Percentiles rank a stretch among this genome's conserved stretches.
Conservation (phyloP, 2,329 filamentous ascomycete species). For the Myrmaecium sp. region DNA sequence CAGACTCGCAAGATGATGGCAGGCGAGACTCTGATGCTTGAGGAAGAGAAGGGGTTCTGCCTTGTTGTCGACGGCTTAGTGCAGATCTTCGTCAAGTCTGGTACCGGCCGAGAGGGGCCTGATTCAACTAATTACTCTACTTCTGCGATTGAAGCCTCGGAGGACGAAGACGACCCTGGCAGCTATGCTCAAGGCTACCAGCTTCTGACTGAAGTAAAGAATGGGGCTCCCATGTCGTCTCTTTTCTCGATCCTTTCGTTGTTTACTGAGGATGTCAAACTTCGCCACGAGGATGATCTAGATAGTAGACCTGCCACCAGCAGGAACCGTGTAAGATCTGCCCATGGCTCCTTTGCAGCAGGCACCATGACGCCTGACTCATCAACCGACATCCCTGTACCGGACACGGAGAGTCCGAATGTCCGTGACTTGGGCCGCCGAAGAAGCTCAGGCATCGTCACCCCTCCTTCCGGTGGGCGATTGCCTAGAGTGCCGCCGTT, state of each 20-base stretch:
- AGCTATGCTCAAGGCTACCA: slow-evolving; percentile 70
- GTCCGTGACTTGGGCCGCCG: too few relatives aligned
- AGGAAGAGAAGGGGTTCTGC: slow-evolving; percentile 97
- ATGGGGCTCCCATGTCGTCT: slow-evolving; percentile 95
- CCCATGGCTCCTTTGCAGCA: slow-evolving; percentile 10
- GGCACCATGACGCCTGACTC: slow-evolving; percentile 19
- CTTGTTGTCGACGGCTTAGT: slow-evolving; percentile 91
- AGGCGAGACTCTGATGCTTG: slow-evolving; percentile 82
- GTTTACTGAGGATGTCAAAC: slow-evolving; percentile 85
- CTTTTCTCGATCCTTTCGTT: slow-evolving; percentile 92
- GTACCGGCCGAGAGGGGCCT: slow-evolving; percentile 32
- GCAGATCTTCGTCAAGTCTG: slow-evolving; percentile 95
- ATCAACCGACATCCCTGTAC: too few relatives aligned
- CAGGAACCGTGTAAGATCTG: too few relatives aligned
- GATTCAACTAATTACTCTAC: slow-evolving; percentile 14
- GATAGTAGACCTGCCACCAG: too few relatives aligned
- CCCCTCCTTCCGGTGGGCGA: slow-evolving; percentile 14
- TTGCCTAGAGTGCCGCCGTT: slow-evolving; percentile 54
- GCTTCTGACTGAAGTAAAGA: slow-evolving; percentile 89
- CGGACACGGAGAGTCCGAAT: slow-evolving; percentile 24
- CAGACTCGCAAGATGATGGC: slow-evolving; percentile 93
- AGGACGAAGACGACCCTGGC: slow-evolving; percentile 28
- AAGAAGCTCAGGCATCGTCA: too few relatives aligned
- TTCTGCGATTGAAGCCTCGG: slow-evolving; percentile 13
- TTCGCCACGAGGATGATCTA: slow-evolving; percentile 48